Percentiles rank a stretch among this genome's conserved stretches.
Evolutionary conservation across 371 early-diverging fungal species (phyloP).

Genomic region (Rozella allomycis): DNA sequence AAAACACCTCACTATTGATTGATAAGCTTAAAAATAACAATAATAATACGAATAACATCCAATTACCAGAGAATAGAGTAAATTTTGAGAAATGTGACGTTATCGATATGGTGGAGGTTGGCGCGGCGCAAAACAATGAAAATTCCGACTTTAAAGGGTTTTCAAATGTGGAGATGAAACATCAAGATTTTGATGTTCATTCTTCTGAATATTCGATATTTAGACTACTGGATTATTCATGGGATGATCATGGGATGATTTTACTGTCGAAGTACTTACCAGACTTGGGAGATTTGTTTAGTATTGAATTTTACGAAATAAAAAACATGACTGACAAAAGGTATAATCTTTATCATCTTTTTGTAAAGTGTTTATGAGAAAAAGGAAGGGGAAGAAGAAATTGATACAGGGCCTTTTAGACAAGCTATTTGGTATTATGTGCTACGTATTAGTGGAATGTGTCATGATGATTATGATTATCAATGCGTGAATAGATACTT

Average conservation of each 20-base stretch:
- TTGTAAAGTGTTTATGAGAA: not conserved
- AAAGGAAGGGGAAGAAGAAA: conserved; percentile 4
- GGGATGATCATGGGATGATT: conserved; percentile 41
- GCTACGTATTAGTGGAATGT: conserved; percentile 31
- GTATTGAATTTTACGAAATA: conserved; percentile 34
- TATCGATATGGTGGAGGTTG: not conserved
- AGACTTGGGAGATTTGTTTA: conserved; percentile 31
- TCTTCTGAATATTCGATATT: conserved; percentile 21
- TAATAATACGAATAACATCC: not conserved
- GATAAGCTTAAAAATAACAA: not conserved
- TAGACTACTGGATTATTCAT: conserved; percentile 35
- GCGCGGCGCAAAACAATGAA: conserved; percentile 2
- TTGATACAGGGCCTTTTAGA: conserved; percentile 36
- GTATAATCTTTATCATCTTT: too few species aligned
- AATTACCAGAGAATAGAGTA: not conserved
- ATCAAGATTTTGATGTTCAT: conserved; percentile 15
- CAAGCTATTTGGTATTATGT: conserved; percentile 39
- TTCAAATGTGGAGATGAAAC: too few species aligned
- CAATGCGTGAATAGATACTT: conserved; percentile 19
- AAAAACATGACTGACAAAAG: conserved; percentile 37
- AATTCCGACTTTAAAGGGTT: too few species aligned
- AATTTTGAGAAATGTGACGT: not conserved
- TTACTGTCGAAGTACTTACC: conserved; percentile 35
- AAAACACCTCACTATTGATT: not conserved
- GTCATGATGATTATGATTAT: conserved; percentile 40